These are phyloP conservation scores for Vitis rotundifolia DNA, from an alignment of 164 flowering plant genomes.

Conservation along the genomic window DNA sequence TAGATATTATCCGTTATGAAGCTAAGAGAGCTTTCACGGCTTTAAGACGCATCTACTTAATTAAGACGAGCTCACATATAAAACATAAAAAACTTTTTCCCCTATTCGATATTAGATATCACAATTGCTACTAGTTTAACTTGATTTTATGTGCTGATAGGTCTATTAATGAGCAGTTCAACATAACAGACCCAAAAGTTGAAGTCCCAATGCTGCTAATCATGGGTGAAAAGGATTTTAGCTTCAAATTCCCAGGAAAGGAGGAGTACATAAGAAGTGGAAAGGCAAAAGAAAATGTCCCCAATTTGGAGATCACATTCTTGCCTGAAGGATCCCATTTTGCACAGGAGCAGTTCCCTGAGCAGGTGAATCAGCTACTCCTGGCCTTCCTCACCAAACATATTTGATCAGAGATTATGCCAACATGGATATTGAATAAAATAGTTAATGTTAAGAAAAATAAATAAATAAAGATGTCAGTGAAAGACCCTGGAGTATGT, in stretches of 20 bases:
- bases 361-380: constrained; percentile 29
- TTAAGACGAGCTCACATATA: no score
- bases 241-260: constrained; percentile 29
- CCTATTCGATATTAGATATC: no score
- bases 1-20: no score
- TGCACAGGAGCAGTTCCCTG: constrained; percentile 38
- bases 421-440: not conserved
- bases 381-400: constrained; percentile 31
- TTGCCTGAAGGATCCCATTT: constrained; percentile 38
- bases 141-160: constrained; percentile 1
- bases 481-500: no score
- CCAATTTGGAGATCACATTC: constrained; percentile 26
- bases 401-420: not conserved
- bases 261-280: constrained; percentile 30
- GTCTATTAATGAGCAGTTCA: constrained; percentile 8
- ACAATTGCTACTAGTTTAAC: no score
- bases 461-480: no score
- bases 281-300: constrained; percentile 21
- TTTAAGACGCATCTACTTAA: no score
- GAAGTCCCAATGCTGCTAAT: constrained; percentile 28
- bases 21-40: no score
- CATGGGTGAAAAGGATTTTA: constrained; percentile 33
- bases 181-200: constrained; percentile 26
- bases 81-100: no score
- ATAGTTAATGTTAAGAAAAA: no score